Percentiles rank a stretch among this genome's conserved stretches.
Conservation (phyloP, 192 early-diverging fungal genomes). For the Entomortierella beljakovae region DNA sequence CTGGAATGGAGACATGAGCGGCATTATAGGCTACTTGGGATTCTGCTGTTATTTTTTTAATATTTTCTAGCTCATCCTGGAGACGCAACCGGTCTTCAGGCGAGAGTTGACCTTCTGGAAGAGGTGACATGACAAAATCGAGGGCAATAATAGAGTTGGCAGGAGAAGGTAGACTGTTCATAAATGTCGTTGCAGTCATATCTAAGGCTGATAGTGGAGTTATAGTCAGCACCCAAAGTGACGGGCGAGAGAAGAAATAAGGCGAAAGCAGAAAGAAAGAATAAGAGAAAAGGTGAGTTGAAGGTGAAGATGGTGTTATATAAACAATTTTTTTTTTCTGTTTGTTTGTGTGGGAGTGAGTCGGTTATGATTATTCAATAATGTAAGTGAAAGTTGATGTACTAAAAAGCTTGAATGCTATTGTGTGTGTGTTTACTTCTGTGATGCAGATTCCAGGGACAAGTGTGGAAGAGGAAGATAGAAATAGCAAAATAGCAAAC, state of each 20-base stretch:
- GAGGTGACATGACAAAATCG: slow-evolving; percentile 11
- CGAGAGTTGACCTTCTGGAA: slow-evolving; percentile 35
- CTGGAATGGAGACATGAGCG: slow-evolving; percentile 47
- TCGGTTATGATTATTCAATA: background rate
- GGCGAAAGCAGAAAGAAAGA: background rate
- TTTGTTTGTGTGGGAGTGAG: background rate
- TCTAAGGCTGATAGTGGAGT: slow-evolving; percentile 11
- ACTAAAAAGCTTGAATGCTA: too few relatives aligned
- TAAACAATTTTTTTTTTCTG: background rate
- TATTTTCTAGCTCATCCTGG: slow-evolving; percentile 31
- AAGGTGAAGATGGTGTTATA: background rate
- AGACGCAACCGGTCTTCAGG: slow-evolving; percentile 35
- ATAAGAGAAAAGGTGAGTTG: background rate
- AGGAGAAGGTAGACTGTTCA: slow-evolving; percentile 34
- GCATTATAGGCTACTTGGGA: slow-evolving; percentile 40
- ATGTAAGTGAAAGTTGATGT: too few relatives aligned
- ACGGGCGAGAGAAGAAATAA: background rate
- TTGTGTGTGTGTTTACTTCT: too few relatives aligned
- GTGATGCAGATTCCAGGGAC: too few relatives aligned
- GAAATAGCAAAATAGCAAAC: too few relatives aligned
- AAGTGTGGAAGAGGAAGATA: too few relatives aligned
- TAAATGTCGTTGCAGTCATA: slow-evolving; percentile 35
- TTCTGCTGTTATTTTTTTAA: slow-evolving; percentile 21
- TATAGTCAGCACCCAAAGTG: background rate
- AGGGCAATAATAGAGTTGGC: slow-evolving; percentile 13